phyloP scores from a whole-genome alignment of 2,329 filamentous ascomycete species.

The Phyllosticta citriasiana region DNA sequence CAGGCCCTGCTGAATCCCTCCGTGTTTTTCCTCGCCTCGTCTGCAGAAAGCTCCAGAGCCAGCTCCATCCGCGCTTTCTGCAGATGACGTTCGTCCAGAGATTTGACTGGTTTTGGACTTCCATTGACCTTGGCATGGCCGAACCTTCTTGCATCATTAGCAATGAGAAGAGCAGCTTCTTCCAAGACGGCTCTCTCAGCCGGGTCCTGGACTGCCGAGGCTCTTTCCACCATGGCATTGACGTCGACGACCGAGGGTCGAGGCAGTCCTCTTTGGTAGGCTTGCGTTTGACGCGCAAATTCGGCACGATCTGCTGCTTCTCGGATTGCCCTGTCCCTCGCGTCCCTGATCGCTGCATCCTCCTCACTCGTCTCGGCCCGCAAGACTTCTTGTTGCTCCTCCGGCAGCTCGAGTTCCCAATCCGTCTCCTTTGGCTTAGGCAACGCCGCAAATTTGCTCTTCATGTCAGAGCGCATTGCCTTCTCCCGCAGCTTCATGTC shows the following conservation, averaged over 20 bases:
- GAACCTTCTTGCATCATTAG: constrained; percentile 72
- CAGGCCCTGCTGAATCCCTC: constrained; percentile 43
- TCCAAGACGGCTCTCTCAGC: constrained; percentile 60
- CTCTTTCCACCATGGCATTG: constrained; percentile 53
- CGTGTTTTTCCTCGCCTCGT: constrained; percentile 40
- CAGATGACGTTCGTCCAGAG: constrained; percentile 61
- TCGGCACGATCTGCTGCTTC: constrained; percentile 61
- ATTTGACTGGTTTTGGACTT: constrained; percentile 48
- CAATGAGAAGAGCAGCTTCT: constrained; percentile 72
- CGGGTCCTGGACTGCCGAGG: constrained; percentile 50
- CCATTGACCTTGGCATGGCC: constrained; percentile 56
- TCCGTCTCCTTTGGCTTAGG: constrained; percentile 90
- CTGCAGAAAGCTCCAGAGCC: constrained; percentile 52
- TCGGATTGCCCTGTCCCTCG: constrained; percentile 49
- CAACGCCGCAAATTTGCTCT: constrained; percentile 64
- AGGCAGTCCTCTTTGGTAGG: constrained; percentile 78
- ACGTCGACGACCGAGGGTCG: constrained; percentile 66
- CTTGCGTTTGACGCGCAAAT: constrained; percentile 74
- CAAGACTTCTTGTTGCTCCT: constrained; percentile 58
- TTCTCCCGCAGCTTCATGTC: constrained; percentile 65
- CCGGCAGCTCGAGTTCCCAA: constrained; percentile 87
- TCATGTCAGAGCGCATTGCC: constrained; percentile 58
- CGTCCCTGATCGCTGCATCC: constrained; percentile 65
- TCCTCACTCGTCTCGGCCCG: constrained; percentile 49
- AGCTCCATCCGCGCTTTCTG: constrained; percentile 69